phyloP scores from a whole-genome alignment of 2,329 filamentous ascomycete species.

The Phaeophleospora eucalypticola region DNA sequence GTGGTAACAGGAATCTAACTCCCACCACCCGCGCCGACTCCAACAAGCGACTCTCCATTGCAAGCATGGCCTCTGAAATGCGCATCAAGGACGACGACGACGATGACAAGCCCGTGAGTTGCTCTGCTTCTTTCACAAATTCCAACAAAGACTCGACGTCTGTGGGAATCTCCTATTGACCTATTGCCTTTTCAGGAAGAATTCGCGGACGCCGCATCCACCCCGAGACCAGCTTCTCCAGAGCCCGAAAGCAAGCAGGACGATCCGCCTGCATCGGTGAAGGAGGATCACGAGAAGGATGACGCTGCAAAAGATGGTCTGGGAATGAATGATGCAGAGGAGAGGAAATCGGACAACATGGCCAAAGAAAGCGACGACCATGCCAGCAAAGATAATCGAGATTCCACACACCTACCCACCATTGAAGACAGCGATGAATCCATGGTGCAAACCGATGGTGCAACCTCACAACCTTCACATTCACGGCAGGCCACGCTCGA shows the following conservation, averaged over 20 bases:
- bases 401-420: background rate
- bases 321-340: no score
- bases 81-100: constrained; percentile 24
- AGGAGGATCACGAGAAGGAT: background rate
- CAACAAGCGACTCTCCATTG: constrained; percentile 15
- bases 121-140: background rate
- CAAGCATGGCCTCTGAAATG: constrained; percentile 27
- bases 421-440: background rate
- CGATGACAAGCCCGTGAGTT: constrained; percentile 5
- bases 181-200: constrained; percentile 53
- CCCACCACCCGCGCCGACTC: constrained; percentile 14
- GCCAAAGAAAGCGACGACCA: constrained; percentile 1
- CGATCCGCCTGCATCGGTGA: background rate
- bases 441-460: background rate
- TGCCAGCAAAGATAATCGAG: background rate
- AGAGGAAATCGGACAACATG: background rate
- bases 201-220: constrained; percentile 69
- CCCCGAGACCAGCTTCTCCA: constrained; percentile 11
- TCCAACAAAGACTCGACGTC: background rate
- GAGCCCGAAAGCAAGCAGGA: constrained; percentile 19
- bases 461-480: constrained; percentile 1
- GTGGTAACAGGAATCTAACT: constrained; percentile 17
- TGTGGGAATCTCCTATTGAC: background rate
- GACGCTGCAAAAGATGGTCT: background rate
- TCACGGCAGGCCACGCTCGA: constrained; percentile 10